phyloP scores from a whole-genome alignment of 768 basidiomycete genomes.

The Mycena haematopus region DNA sequence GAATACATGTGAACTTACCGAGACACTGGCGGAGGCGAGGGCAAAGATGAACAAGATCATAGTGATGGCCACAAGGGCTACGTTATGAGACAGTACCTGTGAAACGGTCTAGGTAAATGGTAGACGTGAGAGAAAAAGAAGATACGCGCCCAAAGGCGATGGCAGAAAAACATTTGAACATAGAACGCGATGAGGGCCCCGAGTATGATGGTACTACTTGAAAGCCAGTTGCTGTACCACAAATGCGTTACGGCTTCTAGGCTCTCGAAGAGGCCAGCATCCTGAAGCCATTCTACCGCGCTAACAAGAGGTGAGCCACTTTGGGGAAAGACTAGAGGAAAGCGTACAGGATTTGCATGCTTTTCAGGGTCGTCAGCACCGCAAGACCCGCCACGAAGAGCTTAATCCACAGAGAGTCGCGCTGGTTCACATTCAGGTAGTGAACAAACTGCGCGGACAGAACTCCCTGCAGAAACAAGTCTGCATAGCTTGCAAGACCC shows the following conservation, averaged over 20 bases:
- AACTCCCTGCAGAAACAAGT: not conserved
- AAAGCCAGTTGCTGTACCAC: not conserved
- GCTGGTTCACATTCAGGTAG: not conserved
- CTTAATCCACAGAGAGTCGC: not conserved
- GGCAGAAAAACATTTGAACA: constrained; percentile 4
- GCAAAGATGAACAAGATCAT: not conserved
- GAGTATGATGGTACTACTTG: not conserved
- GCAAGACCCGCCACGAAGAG: constrained; percentile 4
- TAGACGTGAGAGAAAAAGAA: not conserved
- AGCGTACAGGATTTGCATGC: not conserved
- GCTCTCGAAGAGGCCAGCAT: not conserved
- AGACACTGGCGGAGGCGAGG: not conserved
- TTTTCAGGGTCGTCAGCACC: not conserved
- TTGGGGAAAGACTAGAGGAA: not conserved
- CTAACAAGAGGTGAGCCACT: not conserved
- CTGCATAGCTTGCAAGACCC: not conserved
- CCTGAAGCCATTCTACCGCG: not conserved
- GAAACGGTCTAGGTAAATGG: not conserved
- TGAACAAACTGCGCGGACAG: not conserved
- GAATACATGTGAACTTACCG: not conserved
- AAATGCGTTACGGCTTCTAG: not conserved
- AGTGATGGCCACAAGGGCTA: not conserved
- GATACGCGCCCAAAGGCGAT: constrained; percentile 3
- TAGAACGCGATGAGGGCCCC: not conserved
- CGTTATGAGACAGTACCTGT: not conserved